Evolutionary conservation across 371 early-diverging fungal species (phyloP), one percentile per base, ranked within the genome.

Genomic region (Mortierella sp.): DNA sequence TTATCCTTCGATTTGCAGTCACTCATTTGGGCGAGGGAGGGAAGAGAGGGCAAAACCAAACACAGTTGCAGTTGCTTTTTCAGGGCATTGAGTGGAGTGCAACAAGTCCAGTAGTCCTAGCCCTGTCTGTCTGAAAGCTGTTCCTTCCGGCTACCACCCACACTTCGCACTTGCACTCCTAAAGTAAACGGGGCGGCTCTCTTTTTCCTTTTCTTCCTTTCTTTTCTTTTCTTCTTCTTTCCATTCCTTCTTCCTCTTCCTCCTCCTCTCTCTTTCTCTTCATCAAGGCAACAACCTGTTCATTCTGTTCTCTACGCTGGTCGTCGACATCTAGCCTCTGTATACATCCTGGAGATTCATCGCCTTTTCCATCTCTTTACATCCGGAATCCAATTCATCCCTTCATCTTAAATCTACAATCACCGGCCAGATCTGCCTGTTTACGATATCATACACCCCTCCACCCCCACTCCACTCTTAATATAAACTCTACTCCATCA

Each of bases 401-500:
- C 57, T 28, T 22, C 22, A 11, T 28, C 54, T 64, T 37, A 2
- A 40, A 40, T 40, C 43, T 47, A 1, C 16, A 47, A 47, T 14
- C 14, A 1, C 49, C 20, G 1, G 0, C 5, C 49, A 2, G 49
- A 47, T 47, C 49, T 20, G 0, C 20, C 43, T 43, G 43, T 43
- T 12, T 9, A 12, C 43, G 12, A 43, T n/a, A n/a, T n/a, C n/a
- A n/a, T n/a, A n/a, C n/a, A n/a, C 10, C 49, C 16, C 14, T 49
- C 60, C 16, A 6, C n/a, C 62, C 10, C 40, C 37, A 35, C 65
- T 59, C 58, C n/a, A 47, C 49, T 58, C 47, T 47, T 69, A 60
- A 40, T 52, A 64, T 65, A 65, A 16, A 51, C 62, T 30, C 57
- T 26, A 62, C 26, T 22, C 28, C 62, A 69, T 24, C 63, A 81